Evolutionary conservation across 176 grass and related monocot species (phyloP), one percentile per base, ranked within the genome.

Genomic region (Bonia amplexicaulis): DNA sequence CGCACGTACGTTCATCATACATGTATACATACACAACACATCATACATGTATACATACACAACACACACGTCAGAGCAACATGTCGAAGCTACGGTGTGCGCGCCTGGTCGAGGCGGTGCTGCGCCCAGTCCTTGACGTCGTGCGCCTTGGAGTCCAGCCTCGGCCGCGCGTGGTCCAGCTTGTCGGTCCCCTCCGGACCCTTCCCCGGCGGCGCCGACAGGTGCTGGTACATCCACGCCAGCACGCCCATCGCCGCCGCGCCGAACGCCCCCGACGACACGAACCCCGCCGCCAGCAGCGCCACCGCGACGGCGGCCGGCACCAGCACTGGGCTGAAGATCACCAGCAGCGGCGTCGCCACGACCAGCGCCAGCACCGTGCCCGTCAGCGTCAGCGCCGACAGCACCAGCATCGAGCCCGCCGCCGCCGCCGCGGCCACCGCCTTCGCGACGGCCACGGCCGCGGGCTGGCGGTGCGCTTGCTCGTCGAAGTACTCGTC

Each of bases 301-400:
- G 88, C 75, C 15, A 82, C 76, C 0, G 87, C 77, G 53, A 88
- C 48, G 53, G 60, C 72, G 26, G 90, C 92, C 4, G 92, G 92
- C 64, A 94, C 87, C 65, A 97, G 85, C 76, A 97, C 92, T 0
- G 94, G 94, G 84, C 94, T 93, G 82, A 92, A 97, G 76, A 93
- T 79, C 58, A 93, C 85, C 79, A 97, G 88, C 51, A 97, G 73
- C 22, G 94, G 94, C 25, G 89, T 93, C 40, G 87, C 91, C 44
- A 92, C 79, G 39, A 86, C 68, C 5, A 93, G 94, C 10, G 87
- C 89, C 54, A 97, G 79, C 19, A 97, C 89, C 44, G 89, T 93
- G 48, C 79, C 89, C 8, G 89, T 85, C 75, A 97, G 85, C 12
- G 70, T 81, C 49, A 97, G 78, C 17, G 79, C 91, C 22, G 91